Percentiles rank a stretch among this genome's conserved stretches.
phyloP scores from a whole-genome alignment of 805 yeast species.

The Candida xyloterini region DNA sequence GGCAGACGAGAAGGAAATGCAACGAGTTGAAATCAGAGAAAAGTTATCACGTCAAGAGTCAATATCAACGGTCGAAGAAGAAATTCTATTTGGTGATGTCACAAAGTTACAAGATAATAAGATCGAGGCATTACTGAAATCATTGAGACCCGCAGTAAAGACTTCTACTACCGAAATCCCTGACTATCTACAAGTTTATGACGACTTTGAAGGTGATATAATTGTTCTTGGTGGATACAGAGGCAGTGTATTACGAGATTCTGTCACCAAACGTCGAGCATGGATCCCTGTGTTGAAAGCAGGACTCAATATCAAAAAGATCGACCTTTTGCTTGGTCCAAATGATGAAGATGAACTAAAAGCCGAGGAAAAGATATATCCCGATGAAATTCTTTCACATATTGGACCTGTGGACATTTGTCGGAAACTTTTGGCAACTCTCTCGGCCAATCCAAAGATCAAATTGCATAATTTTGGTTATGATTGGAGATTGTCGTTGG shows the following conservation, averaged over 20 bases:
- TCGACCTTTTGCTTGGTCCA: conserved; percentile 73
- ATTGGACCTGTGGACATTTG: conserved; percentile 87
- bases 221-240: conserved; percentile 85
- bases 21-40: conserved; percentile 35
- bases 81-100: conserved; percentile 48
- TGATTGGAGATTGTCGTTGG: conserved; percentile 84
- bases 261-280: conserved; percentile 57
- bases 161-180: conserved; percentile 29
- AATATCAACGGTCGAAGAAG: conserved; percentile 62
- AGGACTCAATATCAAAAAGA: conserved; percentile 69
- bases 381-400: conserved; percentile 77
- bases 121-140: conserved; percentile 63
- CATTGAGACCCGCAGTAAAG: conserved; percentile 38
- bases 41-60: conserved; percentile 53
- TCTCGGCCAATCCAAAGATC: conserved; percentile 55
- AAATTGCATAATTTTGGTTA: conserved; percentile 78
- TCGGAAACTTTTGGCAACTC: conserved; percentile 51
- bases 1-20: conserved; percentile 26
- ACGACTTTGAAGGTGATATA: conserved; percentile 70
- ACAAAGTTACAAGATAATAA: conserved; percentile 66
- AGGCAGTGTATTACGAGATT: conserved; percentile 73
- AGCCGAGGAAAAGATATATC: conserved; percentile 51
- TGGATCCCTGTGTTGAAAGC: conserved; percentile 87
- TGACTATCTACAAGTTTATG: conserved; percentile 46
- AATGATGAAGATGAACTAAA: conserved; percentile 61